A percentile compares a stretch with the other conserved stretches of the same genome.
Evolutionary conservation across 345 rosid genomes (phyloP).

Genomic region (Chamaenerion angustifolium): DNA sequence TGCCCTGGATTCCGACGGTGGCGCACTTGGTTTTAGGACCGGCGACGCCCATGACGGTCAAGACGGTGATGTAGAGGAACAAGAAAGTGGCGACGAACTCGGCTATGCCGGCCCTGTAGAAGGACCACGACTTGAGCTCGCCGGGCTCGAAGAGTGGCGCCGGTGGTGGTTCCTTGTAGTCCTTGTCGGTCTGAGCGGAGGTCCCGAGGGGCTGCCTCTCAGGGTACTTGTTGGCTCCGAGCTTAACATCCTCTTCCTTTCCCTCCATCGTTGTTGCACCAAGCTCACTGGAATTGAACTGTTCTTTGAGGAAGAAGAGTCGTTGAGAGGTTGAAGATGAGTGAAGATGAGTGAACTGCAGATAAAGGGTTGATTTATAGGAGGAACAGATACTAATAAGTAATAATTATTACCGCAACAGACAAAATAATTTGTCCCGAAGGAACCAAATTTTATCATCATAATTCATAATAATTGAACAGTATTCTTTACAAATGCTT

Average conservation of each 20-base stretch:
- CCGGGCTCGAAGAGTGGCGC: conserved; percentile 20
- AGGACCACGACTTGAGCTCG: conserved; percentile 17
- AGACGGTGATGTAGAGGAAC: conserved; percentile 16
- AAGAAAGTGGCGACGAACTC: conserved; percentile 20
- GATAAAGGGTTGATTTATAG: too few relatives aligned
- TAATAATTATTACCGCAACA: too few relatives aligned
- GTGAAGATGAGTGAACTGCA: background rate
- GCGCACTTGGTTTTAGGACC: conserved; percentile 5
- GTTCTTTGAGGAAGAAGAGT: background rate
- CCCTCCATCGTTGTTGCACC: conserved; percentile 8
- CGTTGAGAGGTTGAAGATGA: background rate
- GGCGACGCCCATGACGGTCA: conserved; percentile 21
- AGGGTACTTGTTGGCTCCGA: conserved; percentile 17
- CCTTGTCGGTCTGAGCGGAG: conserved; percentile 14
- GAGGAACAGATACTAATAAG: too few relatives aligned
- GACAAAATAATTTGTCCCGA: background rate
- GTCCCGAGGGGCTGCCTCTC: conserved; percentile 18
- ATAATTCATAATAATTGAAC: background rate
- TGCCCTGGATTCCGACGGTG: conserved; percentile 15
- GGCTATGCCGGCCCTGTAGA: conserved; percentile 21
- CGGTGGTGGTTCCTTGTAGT: conserved; percentile 18
- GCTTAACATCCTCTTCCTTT: conserved; percentile 17
- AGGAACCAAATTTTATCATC: background rate
- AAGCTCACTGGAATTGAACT: background rate
- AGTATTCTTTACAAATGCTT: background rate